Evolutionary conservation across 495 filamentous ascomycete species (phyloP), one percentile per base, ranked within the genome.

Genomic region (Daldinia loculata): DNA sequence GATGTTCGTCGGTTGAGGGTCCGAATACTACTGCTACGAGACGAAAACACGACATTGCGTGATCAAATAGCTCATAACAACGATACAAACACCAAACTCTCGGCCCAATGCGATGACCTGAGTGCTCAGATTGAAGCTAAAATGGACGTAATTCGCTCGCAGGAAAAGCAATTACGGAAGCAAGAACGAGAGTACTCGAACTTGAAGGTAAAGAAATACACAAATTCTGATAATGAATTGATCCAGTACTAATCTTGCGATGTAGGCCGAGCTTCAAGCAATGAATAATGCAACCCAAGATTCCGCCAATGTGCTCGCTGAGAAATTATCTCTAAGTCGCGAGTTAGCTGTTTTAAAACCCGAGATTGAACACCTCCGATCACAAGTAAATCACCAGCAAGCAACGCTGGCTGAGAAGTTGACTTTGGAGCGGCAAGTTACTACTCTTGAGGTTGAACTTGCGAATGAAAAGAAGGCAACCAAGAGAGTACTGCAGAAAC

Each of bases 321-420:
- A 95, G 68, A 97, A 97, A 73, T 79, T 91, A 9, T 85, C 87
- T 1, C 83, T 98, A 19, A 82, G 87, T 19, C 89, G 91, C 38
- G 92, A 97, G 71, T 75, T 97, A 8, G 83, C 89, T 26, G 80
- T 82, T 26, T 72, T 95, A 50, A 91, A 90, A 71, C 89, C 90
- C 36, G 94, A 97, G 75, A 68, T 96, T 7, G 92, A 97, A 58
- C 89, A 93, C 73, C 82, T 97, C 12, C 85, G 87, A 66, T 85
- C 89, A 2, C 92, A 97, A 76, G 84, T 87, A 24, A 80, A 84
- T 15, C 86, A 88, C 26, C 84, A 92, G 43, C 89, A 93, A 70
- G 82, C 84, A 6, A 77, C 90, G 6, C 81, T 94, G 27, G 81
- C 89, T 2, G 92, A 94, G 72, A 97, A 95, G 70, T 78, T 93